phyloP scores from a whole-genome alignment of 345 rosid species.

The Hypericum androsaemum region DNA sequence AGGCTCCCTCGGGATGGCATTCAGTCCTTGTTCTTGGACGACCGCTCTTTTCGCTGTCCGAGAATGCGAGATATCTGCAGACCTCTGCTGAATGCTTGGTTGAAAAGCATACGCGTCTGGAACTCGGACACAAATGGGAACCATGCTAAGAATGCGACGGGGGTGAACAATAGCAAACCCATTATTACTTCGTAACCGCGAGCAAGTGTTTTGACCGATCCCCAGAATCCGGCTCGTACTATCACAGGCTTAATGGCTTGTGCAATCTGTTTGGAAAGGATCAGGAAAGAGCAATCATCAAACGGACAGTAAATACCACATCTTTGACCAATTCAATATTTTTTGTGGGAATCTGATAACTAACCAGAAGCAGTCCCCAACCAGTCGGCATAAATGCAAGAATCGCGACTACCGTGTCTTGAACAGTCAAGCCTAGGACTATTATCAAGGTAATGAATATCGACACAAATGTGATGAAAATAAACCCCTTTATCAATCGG shows the following conservation, averaged over 20 bases:
- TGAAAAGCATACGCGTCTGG: slow-evolving; percentile 8
- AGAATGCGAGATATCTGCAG: slow-evolving; percentile 7
- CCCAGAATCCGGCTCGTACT: not conserved
- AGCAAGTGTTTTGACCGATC: slow-evolving; percentile 1
- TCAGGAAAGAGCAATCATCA: no score
- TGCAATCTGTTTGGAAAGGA: not conserved
- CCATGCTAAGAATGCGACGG: slow-evolving; percentile 7
- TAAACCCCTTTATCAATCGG: not conserved
- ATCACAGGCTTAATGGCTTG: slow-evolving; percentile 6
- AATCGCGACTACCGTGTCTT: not conserved
- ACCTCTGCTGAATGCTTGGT: slow-evolving; percentile 11
- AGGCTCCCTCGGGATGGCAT: not conserved
- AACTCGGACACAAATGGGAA: slow-evolving; percentile 7
- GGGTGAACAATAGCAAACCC: slow-evolving; percentile 3
- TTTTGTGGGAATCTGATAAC: not conserved
- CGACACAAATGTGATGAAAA: not conserved
- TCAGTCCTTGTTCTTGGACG: slow-evolving; percentile 5
- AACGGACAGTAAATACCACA: no score
- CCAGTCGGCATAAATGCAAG: slow-evolving; percentile 7
- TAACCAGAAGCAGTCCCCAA: slow-evolving; percentile 6
- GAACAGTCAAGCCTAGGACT: not conserved
- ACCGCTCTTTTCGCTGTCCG: not conserved
- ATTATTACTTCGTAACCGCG: slow-evolving; percentile 7
- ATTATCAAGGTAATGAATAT: not conserved
- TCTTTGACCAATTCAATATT: no score